Percentiles rank a stretch among this genome's conserved stretches.
phyloP scores from a whole-genome alignment of 306 rosid genomes.

The Cucurbita ficifolia region DNA sequence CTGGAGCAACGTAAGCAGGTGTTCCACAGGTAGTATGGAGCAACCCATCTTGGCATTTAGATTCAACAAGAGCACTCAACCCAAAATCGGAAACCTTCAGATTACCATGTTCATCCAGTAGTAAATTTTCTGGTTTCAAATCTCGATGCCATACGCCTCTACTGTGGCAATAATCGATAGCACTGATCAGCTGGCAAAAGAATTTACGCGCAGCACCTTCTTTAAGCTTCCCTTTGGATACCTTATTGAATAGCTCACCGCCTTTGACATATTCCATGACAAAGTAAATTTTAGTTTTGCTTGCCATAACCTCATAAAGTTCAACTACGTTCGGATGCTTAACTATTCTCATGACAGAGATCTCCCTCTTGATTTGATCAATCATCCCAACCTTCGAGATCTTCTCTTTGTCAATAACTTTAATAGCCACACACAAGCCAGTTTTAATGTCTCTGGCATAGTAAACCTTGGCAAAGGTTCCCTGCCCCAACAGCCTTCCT shows the following conservation, averaged over 20 bases:
- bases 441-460: constrained; percentile 58
- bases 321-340: constrained; percentile 77
- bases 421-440: constrained; percentile 71
- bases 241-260: constrained; percentile 84
- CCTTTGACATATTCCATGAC: constrained; percentile 87
- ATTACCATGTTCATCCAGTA: constrained; percentile 80
- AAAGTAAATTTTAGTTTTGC: constrained; percentile 80
- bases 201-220: constrained; percentile 62
- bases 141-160: constrained; percentile 84
- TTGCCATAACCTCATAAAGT: constrained; percentile 96
- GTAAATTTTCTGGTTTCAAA: constrained; percentile 82
- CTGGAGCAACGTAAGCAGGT: constrained; percentile 93
- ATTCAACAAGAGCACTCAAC: constrained; percentile 68
- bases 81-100: constrained; percentile 92
- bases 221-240: constrained; percentile 78
- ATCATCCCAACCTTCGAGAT: constrained; percentile 78
- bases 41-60: constrained; percentile 70
- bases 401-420: constrained; percentile 69
- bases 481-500: constrained; percentile 86
- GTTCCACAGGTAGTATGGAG: constrained; percentile 97
- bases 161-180: constrained; percentile 90
- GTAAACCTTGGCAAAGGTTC: constrained; percentile 96
- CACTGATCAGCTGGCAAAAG: constrained; percentile 77
- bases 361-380: constrained; percentile 84
- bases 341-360: constrained; percentile 71